Evolutionary conservation across 495 filamentous ascomycete genomes (phyloP).

Genomic region (Aspergillus sclerotioniger): DNA sequence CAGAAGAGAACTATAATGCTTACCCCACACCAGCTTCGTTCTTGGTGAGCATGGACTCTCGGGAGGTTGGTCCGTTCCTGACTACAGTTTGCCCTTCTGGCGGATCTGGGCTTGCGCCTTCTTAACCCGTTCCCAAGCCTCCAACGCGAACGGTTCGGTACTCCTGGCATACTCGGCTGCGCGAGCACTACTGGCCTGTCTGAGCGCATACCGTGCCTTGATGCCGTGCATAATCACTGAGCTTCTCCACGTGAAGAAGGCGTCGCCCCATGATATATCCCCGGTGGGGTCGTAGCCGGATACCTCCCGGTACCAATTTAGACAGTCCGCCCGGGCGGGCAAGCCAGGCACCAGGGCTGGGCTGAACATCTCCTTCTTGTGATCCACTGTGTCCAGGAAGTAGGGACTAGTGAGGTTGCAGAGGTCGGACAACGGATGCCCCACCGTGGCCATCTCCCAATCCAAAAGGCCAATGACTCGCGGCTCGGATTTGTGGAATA

Average conservation of each 20-base stretch:
- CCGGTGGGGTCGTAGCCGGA: conserved; percentile 64
- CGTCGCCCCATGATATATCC: conserved; percentile 60
- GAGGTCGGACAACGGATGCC: conserved; percentile 88
- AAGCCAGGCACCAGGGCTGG: conserved; percentile 65
- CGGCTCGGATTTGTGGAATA: conserved; percentile 87
- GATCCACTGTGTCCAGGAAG: conserved; percentile 44
- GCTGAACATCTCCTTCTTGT: conserved; percentile 51
- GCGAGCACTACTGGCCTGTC: conserved; percentile 87
- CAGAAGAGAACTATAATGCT: background rate
- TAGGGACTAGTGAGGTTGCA: conserved; percentile 76
- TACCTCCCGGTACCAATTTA: conserved; percentile 72
- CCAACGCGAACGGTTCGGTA: conserved; percentile 63
- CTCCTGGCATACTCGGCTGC: conserved; percentile 68
- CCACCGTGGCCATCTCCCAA: conserved; percentile 97
- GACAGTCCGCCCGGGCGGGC: conserved; percentile 65
- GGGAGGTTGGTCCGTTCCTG: too few relatives aligned
- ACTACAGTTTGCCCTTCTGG: conserved; percentile 51
- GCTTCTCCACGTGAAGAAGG: conserved; percentile 63
- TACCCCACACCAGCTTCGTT: background rate
- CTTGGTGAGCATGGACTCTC: background rate
- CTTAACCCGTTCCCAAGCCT: conserved; percentile 69
- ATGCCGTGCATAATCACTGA: conserved; percentile 93
- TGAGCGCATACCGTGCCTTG: conserved; percentile 73
- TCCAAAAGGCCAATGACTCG: conserved; percentile 90
- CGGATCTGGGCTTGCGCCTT: conserved; percentile 37